These are phyloP conservation scores for Chrysoporthe deuterocubensis DNA, from an alignment of 2,329 filamentous ascomycete genomes.

Conservation along the genomic window DNA sequence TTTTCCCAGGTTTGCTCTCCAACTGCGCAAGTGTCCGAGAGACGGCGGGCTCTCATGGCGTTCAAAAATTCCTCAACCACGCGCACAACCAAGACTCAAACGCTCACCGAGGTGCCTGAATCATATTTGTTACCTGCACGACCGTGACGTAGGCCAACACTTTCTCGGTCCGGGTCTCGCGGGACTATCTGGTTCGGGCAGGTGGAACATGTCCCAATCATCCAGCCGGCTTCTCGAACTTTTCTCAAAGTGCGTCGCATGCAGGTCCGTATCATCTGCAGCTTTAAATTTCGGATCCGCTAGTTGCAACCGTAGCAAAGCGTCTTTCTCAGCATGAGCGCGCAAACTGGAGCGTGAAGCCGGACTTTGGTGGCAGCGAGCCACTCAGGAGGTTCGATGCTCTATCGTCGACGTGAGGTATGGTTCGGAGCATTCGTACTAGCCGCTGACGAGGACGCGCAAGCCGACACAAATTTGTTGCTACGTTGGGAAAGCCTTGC, in stretches of 20 bases:
- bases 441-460: conserved; percentile 14
- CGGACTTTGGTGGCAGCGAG: neutral
- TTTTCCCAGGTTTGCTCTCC: neutral
- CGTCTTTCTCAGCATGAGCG: neutral
- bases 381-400: neutral
- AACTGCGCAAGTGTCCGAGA: neutral
- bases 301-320: neutral
- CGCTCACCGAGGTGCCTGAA: conserved; percentile 3
- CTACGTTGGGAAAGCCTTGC: conserved; percentile 2
- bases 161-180: conserved; percentile 16
- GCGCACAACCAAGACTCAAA: neutral
- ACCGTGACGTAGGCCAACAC: neutral
- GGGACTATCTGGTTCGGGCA: conserved; percentile 17
- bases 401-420: neutral
- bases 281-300: neutral
- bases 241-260: neutral
- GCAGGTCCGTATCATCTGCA: neutral
- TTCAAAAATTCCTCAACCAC: neutral
- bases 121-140: neutral
- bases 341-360: neutral
- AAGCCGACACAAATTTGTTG: conserved; percentile 2
- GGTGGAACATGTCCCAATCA: conserved; percentile 1
- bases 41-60: neutral
- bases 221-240: conserved; percentile 13
- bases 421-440: conserved; percentile 1